Base-by-base conservation (phyloP, 2,329 filamentous ascomycete genomes). In the Macrophomina pseudophaseolina region DNA sequence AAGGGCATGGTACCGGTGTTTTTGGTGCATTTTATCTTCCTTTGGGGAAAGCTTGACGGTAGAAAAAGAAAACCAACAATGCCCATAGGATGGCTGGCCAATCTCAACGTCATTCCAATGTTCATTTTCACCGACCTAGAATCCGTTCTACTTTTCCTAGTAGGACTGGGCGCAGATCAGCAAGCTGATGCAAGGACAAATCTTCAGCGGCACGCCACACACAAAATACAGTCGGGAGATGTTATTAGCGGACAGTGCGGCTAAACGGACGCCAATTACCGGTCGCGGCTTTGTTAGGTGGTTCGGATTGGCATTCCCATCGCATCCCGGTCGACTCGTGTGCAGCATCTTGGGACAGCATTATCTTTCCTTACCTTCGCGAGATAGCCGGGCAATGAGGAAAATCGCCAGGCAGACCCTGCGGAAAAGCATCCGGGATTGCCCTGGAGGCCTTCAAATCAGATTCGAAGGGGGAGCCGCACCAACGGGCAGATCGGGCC, bases 1-100 rank as follows among this genome's bases (percentile, higher is more conserved):
- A 35, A 44, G 44, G 44, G 42, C 42, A 62, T 62, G 30, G 42
- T 30, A 38, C 44, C 12, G 58, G 58, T 62, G 58, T 62, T 62
- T 23, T 38, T 16, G 42, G 58, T 16, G 58, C 58, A 48, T 12
- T 14, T 30, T 48, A 38, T 32, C n/a, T 62, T 49, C n/a, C n/a
- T 49, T 35, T 12, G 42, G 16, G 58, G 56, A 44, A 38, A 35
- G 46, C 42, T 49, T n/a, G 44, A 49, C 44, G 58, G 42, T 62
- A 62, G 58, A 62, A 48, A 60, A 49, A 54, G 32, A 54, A 62
- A 23, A 23, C 2, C 23, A 23, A 23, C 23, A 23, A 44, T 48
- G 30, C 54, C 58, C 30, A 48, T 49, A 33, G 38, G n/a, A 60
- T 48, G 58, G 58, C 49, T 62, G 44, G 58, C 42, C 42, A 38